Evolutionary conservation across 163 green algal species (phyloP).

Genomic region (Scenedesmus sp.): DNA sequence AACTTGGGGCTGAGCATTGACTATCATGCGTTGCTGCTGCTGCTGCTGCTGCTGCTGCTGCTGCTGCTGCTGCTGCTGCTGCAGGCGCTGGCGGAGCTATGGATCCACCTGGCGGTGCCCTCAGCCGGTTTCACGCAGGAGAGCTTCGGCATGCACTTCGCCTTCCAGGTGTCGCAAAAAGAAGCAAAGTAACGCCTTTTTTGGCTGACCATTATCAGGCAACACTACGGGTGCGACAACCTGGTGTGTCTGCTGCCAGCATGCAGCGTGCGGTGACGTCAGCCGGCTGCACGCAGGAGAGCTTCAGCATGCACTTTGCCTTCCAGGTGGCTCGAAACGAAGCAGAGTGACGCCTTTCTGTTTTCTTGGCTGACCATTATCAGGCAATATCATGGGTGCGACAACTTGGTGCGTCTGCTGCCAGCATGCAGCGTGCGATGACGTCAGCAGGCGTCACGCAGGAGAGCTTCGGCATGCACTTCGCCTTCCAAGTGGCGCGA

Average conservation of each 20-base stretch:
- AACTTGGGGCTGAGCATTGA: neutral
- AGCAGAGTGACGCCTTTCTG: too few relatives aligned
- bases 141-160: slow-evolving; percentile 1
- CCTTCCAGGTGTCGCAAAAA: neutral
- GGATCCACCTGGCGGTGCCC: slow-evolving; percentile 63
- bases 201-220: too few relatives aligned
- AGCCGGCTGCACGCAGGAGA: neutral
- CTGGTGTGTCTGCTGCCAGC: too few relatives aligned
- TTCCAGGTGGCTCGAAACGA: neutral
- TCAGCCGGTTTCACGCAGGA: slow-evolving; percentile 21
- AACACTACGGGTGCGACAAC: too few relatives aligned
- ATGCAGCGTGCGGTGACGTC: slow-evolving; percentile 34
- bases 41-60: neutral
- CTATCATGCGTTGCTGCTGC: neutral
- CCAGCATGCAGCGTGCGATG: slow-evolving; percentile 58
- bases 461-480: neutral
- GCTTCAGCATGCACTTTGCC: neutral
- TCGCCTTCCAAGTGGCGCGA: slow-evolving; percentile 10
- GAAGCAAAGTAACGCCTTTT: too few relatives aligned
- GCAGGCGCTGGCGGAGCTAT: slow-evolving; percentile 64
- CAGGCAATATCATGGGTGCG: too few relatives aligned
- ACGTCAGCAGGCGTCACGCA: slow-evolving; percentile 25
- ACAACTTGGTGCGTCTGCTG: too few relatives aligned
- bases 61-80: neutral
- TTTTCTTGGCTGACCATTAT: too few relatives aligned